These are phyloP conservation scores for Nemophila menziesii DNA, from an alignment of 257 asterid genomes.

Conservation along the genomic window DNA sequence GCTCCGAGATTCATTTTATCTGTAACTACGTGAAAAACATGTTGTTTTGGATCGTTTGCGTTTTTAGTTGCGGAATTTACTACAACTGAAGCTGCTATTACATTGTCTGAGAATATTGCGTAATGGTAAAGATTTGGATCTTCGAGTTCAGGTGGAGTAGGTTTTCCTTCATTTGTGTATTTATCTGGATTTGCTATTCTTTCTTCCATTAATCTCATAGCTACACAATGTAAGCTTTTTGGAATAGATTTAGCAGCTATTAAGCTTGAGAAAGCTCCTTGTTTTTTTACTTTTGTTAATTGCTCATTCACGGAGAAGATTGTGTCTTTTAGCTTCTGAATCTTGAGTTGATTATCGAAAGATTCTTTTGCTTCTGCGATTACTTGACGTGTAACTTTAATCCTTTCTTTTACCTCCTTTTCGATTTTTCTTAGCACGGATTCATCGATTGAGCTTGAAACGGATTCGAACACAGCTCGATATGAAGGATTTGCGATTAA, in stretches of 20 bases:
- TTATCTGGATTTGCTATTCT: constrained; percentile 23
- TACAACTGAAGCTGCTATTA: constrained; percentile 41
- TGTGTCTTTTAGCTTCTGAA: constrained; percentile 36
- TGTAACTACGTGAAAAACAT: constrained; percentile 44
- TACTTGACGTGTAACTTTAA: constrained; percentile 28
- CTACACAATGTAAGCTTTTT: constrained; percentile 37
- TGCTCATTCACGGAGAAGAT: constrained; percentile 37
- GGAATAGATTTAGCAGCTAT: constrained; percentile 48
- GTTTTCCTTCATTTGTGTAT: constrained; percentile 30
- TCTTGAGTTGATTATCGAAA: constrained; percentile 35
- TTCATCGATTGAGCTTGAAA: constrained; percentile 21
- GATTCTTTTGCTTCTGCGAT: constrained; percentile 38
- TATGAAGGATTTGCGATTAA: constrained; percentile 19
- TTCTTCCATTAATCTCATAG: constrained; percentile 39
- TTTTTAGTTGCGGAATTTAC: constrained; percentile 40
- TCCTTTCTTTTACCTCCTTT: constrained; percentile 37
- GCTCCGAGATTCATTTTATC: constrained; percentile 49
- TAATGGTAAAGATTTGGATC: constrained; percentile 41
- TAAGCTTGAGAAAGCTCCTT: constrained; percentile 38
- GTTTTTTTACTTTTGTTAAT: constrained; percentile 29
- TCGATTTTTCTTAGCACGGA: constrained; percentile 24
- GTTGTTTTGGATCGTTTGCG: constrained; percentile 35
- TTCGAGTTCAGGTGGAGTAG: constrained; percentile 28
- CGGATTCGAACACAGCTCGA: constrained; percentile 16
- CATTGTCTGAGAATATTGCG: constrained; percentile 45